These are phyloP conservation scores for Saccharata proteae DNA, from an alignment of 2,329 filamentous ascomycete species.

Conservation along the genomic window DNA sequence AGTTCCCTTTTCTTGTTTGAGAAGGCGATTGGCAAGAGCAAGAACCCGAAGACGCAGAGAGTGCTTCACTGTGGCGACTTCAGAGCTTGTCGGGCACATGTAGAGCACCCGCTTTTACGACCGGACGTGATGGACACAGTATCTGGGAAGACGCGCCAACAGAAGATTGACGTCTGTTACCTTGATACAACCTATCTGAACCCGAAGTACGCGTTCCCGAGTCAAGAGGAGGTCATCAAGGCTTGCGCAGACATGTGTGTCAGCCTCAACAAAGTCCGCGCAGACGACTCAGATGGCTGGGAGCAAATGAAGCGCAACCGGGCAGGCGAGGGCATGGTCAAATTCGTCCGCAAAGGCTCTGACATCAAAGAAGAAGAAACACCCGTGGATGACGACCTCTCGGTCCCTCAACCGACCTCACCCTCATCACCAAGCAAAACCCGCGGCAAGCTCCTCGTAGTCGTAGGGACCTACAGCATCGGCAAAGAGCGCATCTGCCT, in stretches of 20 bases:
- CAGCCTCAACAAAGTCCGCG: constrained; percentile 56
- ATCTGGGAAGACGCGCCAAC: constrained; percentile 60
- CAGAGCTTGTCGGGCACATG: constrained; percentile 72
- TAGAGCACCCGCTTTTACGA: constrained; percentile 68
- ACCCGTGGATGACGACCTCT: constrained; percentile 18
- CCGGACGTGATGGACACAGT: constrained; percentile 61
- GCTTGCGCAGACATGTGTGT: constrained; percentile 82
- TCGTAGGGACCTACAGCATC: constrained; percentile 95
- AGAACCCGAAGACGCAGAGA: constrained; percentile 53
- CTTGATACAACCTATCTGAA: constrained; percentile 96
- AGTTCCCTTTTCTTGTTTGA: constrained; percentile 91
- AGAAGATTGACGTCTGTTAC: constrained; percentile 91
- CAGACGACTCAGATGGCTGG: constrained; percentile 44
- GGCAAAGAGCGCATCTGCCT: constrained; percentile 95
- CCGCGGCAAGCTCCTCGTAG: constrained; percentile 65
- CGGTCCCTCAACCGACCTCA: constrained; percentile 12
- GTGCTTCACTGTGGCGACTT: constrained; percentile 96
- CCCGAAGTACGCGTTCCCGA: constrained; percentile 87
- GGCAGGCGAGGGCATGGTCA: constrained; percentile 48
- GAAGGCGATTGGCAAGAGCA: constrained; percentile 53
- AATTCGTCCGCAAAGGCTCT: constrained; percentile 43
- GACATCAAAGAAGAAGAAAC: constrained; percentile 18
- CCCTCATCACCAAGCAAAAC: constrained; percentile 24
- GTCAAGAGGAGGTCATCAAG: constrained; percentile 73
- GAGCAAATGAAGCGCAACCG: constrained; percentile 44